Evolutionary conservation across 495 filamentous ascomycete genomes (phyloP), one percentile per base, ranked within the genome.

Genomic region (Massariosphaeria phaeospora): DNA sequence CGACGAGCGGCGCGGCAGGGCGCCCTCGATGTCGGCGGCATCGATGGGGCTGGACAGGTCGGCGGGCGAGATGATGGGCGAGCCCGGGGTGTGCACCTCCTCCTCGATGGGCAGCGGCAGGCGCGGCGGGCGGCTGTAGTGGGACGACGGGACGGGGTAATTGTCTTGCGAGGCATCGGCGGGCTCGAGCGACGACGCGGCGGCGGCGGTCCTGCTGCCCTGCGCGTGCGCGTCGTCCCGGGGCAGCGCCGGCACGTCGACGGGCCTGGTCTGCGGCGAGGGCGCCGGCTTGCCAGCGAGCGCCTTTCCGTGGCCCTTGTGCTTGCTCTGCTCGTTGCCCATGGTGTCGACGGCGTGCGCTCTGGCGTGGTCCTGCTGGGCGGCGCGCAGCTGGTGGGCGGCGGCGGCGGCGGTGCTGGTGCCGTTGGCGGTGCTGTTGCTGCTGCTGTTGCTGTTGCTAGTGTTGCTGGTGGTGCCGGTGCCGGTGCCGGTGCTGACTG

Each of bases 71-170:
- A 83, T 72, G 55, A 94, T 89, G 15, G 90, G 90, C 47, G 90
- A 95, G 6, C 88, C 88, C 5, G 90, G 90, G 0, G 83, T 87
- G 59, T 88, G 83, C 13, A 84, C 76, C 62, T 93, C 88, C 74
- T 95, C 85, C 62, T 88, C 90, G 60, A 96, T 95, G 24, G 91
- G 89, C 48, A 96, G 78, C 38, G 91, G 91, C 61, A 96, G 75
- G 38, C 91, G 85, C 33, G 91, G 91, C 35, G 91, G 90, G 17
- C 86, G 82, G 51, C 79, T 81, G 57, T 86, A 76, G 59, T 83
- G 76, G 17, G 66, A 58, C 8, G 69, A 57, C 6, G 67, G 61
- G 20, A 64, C 39, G 43, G 62, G 59, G 48, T 65, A 58, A 12
- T 63, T 20, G 15, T 48, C 12, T 31, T 51, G 44, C 13, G 61